A percentile compares a stretch with the other conserved stretches of the same genome.
Evolutionary conservation across 169 alveolate genomes (phyloP).

Genomic region (Cryptosporidium sp.): DNA sequence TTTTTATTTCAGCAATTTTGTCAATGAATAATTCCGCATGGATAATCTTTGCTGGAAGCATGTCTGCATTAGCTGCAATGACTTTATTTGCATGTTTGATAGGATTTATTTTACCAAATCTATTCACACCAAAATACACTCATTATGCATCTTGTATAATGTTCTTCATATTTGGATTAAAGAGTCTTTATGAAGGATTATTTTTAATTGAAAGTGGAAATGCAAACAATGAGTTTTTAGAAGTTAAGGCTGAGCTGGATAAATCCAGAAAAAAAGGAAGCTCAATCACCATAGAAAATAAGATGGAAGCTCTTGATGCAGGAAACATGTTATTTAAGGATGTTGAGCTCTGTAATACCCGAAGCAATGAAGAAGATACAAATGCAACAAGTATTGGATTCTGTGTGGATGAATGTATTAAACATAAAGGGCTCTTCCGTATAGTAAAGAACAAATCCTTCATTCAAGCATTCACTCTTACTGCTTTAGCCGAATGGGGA

Average conservation of each 20-base stretch:
- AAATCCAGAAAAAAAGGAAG: slow-evolving; percentile 17
- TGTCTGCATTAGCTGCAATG: slow-evolving; percentile 81
- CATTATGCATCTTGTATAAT: slow-evolving; percentile 75
- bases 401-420: not conserved
- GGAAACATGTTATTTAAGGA: slow-evolving; percentile 32
- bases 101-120: slow-evolving; percentile 76
- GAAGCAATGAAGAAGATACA: not conserved
- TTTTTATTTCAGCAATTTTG: slow-evolving; percentile 82
- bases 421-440: slow-evolving; percentile 16
- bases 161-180: slow-evolving; percentile 76
- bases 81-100: slow-evolving; percentile 79
- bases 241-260: slow-evolving; percentile 52
- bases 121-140: slow-evolving; percentile 67
- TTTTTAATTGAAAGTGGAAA: slow-evolving; percentile 38
- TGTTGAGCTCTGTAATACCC: slow-evolving; percentile 32
- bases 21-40: slow-evolving; percentile 79
- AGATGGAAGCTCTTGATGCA: slow-evolving; percentile 19
- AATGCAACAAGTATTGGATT: not conserved
- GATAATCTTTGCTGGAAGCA: slow-evolving; percentile 79
- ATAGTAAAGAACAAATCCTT: slow-evolving; percentile 24
- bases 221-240: slow-evolving; percentile 60
- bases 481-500: slow-evolving; percentile 83
- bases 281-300: not conserved
- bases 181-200: slow-evolving; percentile 76
- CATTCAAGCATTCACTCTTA: slow-evolving; percentile 73